Conservation (phyloP, 208 protist species). For the Acanthamoeba quina region DNA sequence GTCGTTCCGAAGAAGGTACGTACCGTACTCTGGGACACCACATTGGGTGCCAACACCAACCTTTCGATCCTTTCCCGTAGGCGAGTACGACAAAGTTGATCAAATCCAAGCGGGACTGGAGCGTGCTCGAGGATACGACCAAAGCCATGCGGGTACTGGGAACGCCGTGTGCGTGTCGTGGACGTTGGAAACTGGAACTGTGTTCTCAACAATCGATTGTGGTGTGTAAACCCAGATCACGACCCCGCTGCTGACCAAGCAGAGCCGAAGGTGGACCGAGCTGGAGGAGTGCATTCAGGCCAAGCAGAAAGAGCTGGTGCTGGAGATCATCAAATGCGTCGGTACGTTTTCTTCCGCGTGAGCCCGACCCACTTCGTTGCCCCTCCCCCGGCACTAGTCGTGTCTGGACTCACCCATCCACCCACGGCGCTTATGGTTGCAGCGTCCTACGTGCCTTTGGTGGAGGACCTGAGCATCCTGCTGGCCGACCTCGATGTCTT, state of each 20-base stretch:
- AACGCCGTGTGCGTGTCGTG: slow-evolving; percentile 46
- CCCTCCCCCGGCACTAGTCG: too few species aligned
- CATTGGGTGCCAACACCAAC: neutral
- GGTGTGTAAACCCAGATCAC: slow-evolving; percentile 96
- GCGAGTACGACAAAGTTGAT: slow-evolving; percentile 10
- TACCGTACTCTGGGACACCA: neutral
- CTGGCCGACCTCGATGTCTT: slow-evolving; percentile 97
- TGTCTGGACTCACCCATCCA: neutral
- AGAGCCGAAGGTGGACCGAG: slow-evolving; percentile 70
- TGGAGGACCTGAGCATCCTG: slow-evolving; percentile 95
- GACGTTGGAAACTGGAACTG: too few species aligned
- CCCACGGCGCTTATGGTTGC: neutral
- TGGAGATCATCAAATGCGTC: slow-evolving; percentile 95
- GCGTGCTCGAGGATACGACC: neutral
- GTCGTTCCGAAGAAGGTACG: slow-evolving; percentile 60
- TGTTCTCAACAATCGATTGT: slow-evolving; percentile 82
- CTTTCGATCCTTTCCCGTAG: neutral
- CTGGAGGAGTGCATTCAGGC: slow-evolving; percentile 89
- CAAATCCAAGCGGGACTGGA: slow-evolving; percentile 43
- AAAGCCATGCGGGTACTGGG: neutral
- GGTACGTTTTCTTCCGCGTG: slow-evolving; percentile 77
- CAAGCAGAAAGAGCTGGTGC: slow-evolving; percentile 90
- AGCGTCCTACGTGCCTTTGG: slow-evolving; percentile 94
- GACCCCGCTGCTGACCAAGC: slow-evolving; percentile 85
- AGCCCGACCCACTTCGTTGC: neutral